Base-by-base conservation (phyloP, 2,329 filamentous ascomycete species). In the Talaromyces funiculosus region DNA sequence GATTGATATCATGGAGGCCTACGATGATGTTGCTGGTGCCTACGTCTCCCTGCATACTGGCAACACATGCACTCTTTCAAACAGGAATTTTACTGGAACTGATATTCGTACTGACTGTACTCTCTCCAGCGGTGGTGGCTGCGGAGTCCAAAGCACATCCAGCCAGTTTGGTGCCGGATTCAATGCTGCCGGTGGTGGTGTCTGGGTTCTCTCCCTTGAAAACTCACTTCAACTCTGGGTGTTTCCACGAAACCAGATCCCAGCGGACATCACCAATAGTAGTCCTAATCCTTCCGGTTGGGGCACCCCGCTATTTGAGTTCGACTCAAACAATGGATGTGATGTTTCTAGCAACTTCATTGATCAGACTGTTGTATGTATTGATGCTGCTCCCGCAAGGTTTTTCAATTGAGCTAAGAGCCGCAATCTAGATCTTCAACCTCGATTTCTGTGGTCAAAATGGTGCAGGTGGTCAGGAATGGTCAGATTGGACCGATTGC, bases 101-200 rank as follows among this genome's bases (percentile, higher is more conserved):
- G 69, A 83, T 18, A 73, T 75, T 18, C 80, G 79, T 0, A 73
- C 74, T 0, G 76, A 81, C 63, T 84, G 83, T 67, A 77, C 82
- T 64, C 74, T 80, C 16, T 66, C 68, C 8, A 70, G 70, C 7
- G 68, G 70, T 0, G 67, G 75, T 18, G 73, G 72, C 10, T 80
- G 79, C 61, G 73, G 73, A 0, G 74, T 79, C 12, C 57, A 73
- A 38, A 76, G 77, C 26, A 67, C 75, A 16, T 64, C 70, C 33
- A 70, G 73, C 22, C 72, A 70, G 53, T 86, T 81, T 59, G 85
- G 85, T 29, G 71, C 72, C 3, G 78, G 73, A 0, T 82, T 88
- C 72, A 88, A 83, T 64, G 62, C 68, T 5, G 67, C 73, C n/a
- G 75, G 76, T 1, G 81, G 81, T 54, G 81, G 80, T 55, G 68